Base-by-base conservation (phyloP, 495 filamentous ascomycete genomes). In the Neurospora africana region DNA sequence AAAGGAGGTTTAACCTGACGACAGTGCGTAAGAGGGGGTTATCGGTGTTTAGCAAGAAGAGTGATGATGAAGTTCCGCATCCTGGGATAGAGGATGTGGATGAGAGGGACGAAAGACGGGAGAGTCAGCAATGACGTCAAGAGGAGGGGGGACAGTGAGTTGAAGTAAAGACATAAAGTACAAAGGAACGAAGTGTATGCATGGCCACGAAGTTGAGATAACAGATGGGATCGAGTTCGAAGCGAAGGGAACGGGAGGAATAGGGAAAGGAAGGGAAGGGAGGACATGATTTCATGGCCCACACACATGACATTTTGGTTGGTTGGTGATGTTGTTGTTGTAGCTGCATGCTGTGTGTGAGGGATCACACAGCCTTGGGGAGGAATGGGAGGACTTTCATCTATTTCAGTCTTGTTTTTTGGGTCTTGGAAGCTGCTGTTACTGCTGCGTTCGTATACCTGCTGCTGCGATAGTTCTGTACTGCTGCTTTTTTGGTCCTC, bases 31-130 rank as follows among this genome's bases (percentile, higher is more conserved):
- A 80, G 69, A 75, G 81, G 17, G 81, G 81, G 2, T 53, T 83
- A 33, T 82, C 80, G 19, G 79, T 78, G 2, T 81, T 81, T 65
- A 79, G 79, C 43, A 79, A 79, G 68, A 78, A 80, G 78, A 80
- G 78, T 75, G 43, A 69, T 4, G 47, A 75, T 30, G 39, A 73
- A 6, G 27, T 65, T 30, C 27, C 53, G 15, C 53, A 65, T 35
- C 53, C 53, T 65, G 53, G 53, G 15, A 6, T 19, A 65, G 53
- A 65, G 15, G 23, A 65, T 33, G 53, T 19, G 2, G 53, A 65
- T 4, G 30, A 65, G 53, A 9, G 27, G 53, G 53, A 65, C 3
- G 27, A 65, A 35, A 35, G 27, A 4, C 53, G 53, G 27, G 53
- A 65, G 0, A 19, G 53, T 65, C 53, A 65, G 15, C 53, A 65